Evolutionary conservation across 176 grass and related monocot genomes (phyloP).

Genomic region (Canna indica): DNA sequence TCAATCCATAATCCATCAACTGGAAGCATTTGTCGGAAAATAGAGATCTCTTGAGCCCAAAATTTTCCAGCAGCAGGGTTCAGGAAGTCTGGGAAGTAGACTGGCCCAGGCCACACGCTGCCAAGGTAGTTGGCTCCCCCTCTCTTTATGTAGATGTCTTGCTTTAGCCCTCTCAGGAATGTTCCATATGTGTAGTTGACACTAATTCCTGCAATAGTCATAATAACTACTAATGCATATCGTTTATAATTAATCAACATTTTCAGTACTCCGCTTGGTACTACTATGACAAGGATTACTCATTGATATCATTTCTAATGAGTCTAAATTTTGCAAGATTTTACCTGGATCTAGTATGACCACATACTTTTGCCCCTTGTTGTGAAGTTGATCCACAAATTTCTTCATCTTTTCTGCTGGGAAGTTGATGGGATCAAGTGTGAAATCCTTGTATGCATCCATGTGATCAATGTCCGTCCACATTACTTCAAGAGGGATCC

Average conservation of each 20-base stretch:
- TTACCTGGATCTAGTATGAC: slow-evolving; percentile 71
- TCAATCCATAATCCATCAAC: slow-evolving; percentile 83
- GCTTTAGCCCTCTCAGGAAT: slow-evolving; percentile 34
- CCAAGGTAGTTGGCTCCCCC: slow-evolving; percentile 52
- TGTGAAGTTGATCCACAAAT: slow-evolving; percentile 55
- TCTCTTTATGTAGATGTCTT: slow-evolving; percentile 54
- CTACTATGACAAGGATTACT: too few species aligned
- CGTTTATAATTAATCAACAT: too few species aligned
- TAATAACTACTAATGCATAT: neutral
- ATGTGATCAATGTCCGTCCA: slow-evolving; percentile 96
- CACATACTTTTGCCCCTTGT: slow-evolving; percentile 66
- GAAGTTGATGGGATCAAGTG: slow-evolving; percentile 66
- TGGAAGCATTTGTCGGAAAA: slow-evolving; percentile 49
- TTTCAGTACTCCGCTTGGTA: too few species aligned
- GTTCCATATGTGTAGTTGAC: slow-evolving; percentile 44
- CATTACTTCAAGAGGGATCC: slow-evolving; percentile 81
- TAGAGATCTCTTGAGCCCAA: slow-evolving; percentile 52
- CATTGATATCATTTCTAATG: neutral
- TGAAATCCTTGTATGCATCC: slow-evolving; percentile 78
- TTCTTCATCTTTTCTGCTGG: slow-evolving; percentile 29
- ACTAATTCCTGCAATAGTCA: slow-evolving; percentile 45
- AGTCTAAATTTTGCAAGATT: neutral
- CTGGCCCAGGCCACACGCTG: slow-evolving; percentile 60
- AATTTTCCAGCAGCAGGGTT: slow-evolving; percentile 46
- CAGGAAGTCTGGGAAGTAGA: slow-evolving; percentile 72